Evolutionary conservation across 352 stramenopile genomes (phyloP), one percentile per base, ranked within the genome.

Genomic region (Globisporangium sylvaticum): DNA sequence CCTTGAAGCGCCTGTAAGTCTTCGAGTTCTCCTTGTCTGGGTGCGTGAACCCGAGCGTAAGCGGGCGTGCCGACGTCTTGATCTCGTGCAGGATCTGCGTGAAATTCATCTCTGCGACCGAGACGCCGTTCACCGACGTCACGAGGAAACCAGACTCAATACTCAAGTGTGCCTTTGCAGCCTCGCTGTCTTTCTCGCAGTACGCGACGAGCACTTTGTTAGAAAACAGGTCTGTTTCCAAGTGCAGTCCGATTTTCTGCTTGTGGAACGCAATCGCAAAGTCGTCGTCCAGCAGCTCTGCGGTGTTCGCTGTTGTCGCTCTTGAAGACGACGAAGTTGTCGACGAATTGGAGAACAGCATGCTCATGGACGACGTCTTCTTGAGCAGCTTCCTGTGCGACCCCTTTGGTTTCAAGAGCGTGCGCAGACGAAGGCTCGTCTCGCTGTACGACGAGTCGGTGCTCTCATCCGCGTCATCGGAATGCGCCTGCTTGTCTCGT

Each of bases 121-220:
- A 65, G 27, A 71, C 27, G 24, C 84, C 87, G 65, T 94, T 91
- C 9, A 92, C 74, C 0, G 84, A 92, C 0, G 79, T 84, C 58
- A 94, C 67, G 7, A 90, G 59, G 29, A 90, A 76, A 14, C 87
- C 87, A 15, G 73, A 67, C 5, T 79, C 71, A 8, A 92, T 87
- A n/a, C n/a, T 32, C 48, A 77, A 57, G 24, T 66, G 65, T 31
- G 68, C 76, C 42, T 73, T 58, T 15, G 76, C 71, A 3, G 79
- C 83, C 65, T 94, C 83, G 37, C 79, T 89, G 55, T 84, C 67
- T 42, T 86, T 81, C 34, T 94, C 83, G 25, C 81, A 92, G 46
- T 76, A 76, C 18, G 80, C 77, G 3, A 94, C 80, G 3, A 88
- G 63, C 15, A 90, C 75, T 29, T 81, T 77, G 68, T 80, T 90